phyloP scores from a whole-genome alignment of 2,329 filamentous ascomycete genomes.

The Colletotrichum coccodes region DNA sequence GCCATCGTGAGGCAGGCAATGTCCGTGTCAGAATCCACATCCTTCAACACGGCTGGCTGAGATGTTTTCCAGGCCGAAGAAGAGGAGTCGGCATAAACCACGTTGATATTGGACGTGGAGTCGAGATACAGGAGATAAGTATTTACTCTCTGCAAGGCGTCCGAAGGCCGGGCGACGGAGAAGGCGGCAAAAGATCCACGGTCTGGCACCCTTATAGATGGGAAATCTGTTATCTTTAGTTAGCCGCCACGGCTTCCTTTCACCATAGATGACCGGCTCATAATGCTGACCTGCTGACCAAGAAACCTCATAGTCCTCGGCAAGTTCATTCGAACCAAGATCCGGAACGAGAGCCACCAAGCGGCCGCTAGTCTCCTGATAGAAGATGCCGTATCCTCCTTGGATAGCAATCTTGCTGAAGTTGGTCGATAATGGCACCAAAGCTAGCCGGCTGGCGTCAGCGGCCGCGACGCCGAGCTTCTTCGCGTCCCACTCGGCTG shows the following conservation, averaged over 20 bases:
- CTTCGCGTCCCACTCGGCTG: background rate
- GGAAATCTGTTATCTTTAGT: background rate
- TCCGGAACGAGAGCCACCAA: background rate
- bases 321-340: background rate
- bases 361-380: background rate
- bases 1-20: constrained; percentile 19
- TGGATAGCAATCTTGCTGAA: constrained; percentile 3
- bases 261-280: background rate
- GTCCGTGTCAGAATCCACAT: constrained; percentile 9
- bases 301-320: background rate
- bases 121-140: background rate
- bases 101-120: background rate
- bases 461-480: background rate
- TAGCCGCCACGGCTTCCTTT: background rate
- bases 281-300: background rate
- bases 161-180: constrained; percentile 3
- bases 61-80: background rate
- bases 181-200: background rate
- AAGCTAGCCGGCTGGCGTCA: background rate
- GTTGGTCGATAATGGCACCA: constrained; percentile 11
- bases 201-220: background rate
- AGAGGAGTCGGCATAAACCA: constrained; percentile 1
- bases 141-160: background rate
- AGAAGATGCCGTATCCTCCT: constrained; percentile 8
- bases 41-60: background rate